phyloP scores from a whole-genome alignment of 208 protist species.

The Polymyxa betae region DNA sequence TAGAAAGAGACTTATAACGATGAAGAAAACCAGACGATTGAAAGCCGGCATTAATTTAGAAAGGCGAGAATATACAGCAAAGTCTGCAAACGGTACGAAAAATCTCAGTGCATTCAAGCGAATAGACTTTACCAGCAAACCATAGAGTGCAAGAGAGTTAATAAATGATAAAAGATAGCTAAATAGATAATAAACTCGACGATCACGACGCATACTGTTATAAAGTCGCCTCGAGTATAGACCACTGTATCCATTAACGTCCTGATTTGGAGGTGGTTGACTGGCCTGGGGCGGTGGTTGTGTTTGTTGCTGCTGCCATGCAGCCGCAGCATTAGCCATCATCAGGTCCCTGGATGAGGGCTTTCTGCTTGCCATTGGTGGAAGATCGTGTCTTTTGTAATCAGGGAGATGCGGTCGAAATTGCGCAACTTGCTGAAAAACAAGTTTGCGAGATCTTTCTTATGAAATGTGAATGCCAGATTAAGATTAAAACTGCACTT shows the following conservation, averaged over 20 bases:
- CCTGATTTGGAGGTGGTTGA: background rate
- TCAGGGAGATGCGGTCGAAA: no score
- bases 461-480: no score
- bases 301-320: conserved; percentile 30
- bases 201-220: background rate
- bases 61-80: background rate
- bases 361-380: no score
- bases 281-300: background rate
- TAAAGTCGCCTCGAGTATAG: background rate
- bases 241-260: background rate
- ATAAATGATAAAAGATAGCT: background rate
- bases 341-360: conserved; percentile 38
- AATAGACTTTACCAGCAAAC: background rate
- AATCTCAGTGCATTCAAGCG: background rate
- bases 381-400: no score
- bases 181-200: background rate
- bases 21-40: background rate
- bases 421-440: no score
- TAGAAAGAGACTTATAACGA: no score
- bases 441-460: no score
- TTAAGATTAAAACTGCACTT: no score
- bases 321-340: background rate
- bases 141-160: background rate
- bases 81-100: background rate
- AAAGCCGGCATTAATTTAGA: background rate